Evolutionary conservation across 345 rosid genomes (phyloP), one percentile per base, ranked within the genome.

Genomic region (Salix viminalis): DNA sequence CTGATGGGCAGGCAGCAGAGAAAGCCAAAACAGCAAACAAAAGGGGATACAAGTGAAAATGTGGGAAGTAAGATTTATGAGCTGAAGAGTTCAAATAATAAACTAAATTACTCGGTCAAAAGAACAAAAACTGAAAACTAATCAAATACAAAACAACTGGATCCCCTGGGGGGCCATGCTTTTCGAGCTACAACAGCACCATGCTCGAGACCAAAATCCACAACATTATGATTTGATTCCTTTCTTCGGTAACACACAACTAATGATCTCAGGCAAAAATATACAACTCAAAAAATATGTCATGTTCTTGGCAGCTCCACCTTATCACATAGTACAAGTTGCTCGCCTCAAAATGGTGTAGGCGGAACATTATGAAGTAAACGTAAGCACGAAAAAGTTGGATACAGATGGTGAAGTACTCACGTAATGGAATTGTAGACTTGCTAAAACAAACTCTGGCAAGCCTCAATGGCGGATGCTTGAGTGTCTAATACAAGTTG

Each of bases 401-500:
- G 72, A 69, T 44, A 67, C 76, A 69, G 60, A 71, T 32, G 23
- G 41, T 58, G 41, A 23, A 13, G 70, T 34, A n/a, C 75, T 66
- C 18, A 34, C 64, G 72, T 61, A 67, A 73, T 10, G 12, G 16
- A 18, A 56, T 66, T 16, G 28, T 5, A 6, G 71, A 50, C 65
- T 65, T 65, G 61, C 72, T 71, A 28, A 65, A 92, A 84, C 72
- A 93, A 74, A 75, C 84, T 77, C 83, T 37, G 75, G 82, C 98
- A 96, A 70, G 85, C 88, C 77, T 91, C 91, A 4, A 91, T 81
- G 23, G 87, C 85, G 0, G 87, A 76, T 14, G 84, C 93, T 81
- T 90, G 94, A 0, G 91, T 71, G 34, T 80, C 85, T 85, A 87
- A 75, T 74, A 91, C 14, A 67, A 76, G 80, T 82, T 84, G 82